Base-by-base conservation (phyloP, 2,329 filamentous ascomycete species). In the Phaeophleospora eucalypticola region DNA sequence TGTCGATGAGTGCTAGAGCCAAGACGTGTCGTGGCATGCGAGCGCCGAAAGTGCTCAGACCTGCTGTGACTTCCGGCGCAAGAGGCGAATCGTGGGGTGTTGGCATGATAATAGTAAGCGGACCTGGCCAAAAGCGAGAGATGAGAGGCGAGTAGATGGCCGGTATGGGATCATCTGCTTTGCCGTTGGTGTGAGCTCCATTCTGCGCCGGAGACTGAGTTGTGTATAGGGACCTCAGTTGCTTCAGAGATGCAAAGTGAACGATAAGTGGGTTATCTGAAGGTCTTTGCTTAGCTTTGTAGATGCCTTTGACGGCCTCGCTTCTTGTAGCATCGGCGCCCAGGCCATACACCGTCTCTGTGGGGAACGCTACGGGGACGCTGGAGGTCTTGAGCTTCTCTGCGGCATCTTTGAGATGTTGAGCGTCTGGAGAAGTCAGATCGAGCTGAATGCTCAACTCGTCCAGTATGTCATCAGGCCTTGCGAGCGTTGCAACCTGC, bases 221-320 rank as follows among this genome's bases (percentile, higher is more conserved):
- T 48, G 67, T 63, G 20, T 94, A 71, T 8, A 94, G 67, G 3
- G 69, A 68, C 45, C 84, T 76, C 46, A 95, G 72, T 78, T 95
- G 93, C 17, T 77, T 70, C 9, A 96, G 69, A 45, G 93, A 93
- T 59, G 84, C 83, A 44, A 97, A 77, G 67, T 98, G 93, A 18
- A 96, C 83, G 58, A 98, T 98, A 48, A 98, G 79, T 15, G 93
- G 93, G 66, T 98, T 98, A 65, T 98, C 93, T 4, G 86, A 86
- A 3, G 93, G 93, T 45, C 93, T 75, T 46, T 89, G 86, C 71
- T 98, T 98, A 43, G 88, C 89, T 17, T 81, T 77, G 68, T 93
- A 98, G 57, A 98, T 98, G n/a, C 89, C 90, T 62, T 79, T 82
- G 4, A 97, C 91, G 2, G 91, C 86, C 18, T 73, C 75, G 60